A percentile compares a stretch with the other conserved stretches of the same genome.
These are phyloP conservation scores for Pelargonium cotyledonis DNA, from an alignment of 441 rosid genomes.

Conservation along the genomic window DNA sequence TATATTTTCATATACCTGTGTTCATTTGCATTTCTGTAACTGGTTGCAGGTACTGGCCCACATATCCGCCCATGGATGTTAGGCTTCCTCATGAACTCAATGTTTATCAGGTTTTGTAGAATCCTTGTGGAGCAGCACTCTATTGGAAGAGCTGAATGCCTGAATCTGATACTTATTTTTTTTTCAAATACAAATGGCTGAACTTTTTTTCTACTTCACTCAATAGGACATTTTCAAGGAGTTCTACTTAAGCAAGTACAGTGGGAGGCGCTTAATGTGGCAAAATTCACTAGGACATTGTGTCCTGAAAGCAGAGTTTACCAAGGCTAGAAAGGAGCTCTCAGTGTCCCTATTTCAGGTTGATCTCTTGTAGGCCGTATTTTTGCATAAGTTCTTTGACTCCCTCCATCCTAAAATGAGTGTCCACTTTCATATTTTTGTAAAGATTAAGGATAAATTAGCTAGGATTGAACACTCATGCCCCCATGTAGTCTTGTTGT, in stretches of 20 bases:
- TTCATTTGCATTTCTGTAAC: slow-evolving; percentile 21
- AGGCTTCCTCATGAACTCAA: slow-evolving; percentile 97
- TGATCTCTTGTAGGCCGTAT: slow-evolving; percentile 17
- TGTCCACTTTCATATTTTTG: no score
- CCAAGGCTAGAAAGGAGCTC: slow-evolving; percentile 90
- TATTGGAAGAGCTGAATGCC: neutral
- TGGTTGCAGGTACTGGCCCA: slow-evolving; percentile 91
- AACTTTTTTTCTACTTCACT: slow-evolving; percentile 18
- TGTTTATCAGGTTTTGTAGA: slow-evolving; percentile 78
- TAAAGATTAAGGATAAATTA: no score
- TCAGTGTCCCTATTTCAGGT: slow-evolving; percentile 98
- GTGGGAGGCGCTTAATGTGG: slow-evolving; percentile 99
- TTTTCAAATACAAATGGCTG: neutral
- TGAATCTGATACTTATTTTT: neutral
- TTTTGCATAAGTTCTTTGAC: neutral
- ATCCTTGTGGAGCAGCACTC: slow-evolving; percentile 8
- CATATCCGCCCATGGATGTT: slow-evolving; percentile 99
- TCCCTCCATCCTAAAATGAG: no score
- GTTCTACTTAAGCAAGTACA: slow-evolving; percentile 90
- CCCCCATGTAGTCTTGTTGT: no score
- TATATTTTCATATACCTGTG: slow-evolving; percentile 5
- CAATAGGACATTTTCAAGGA: slow-evolving; percentile 92
- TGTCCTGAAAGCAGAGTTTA: slow-evolving; percentile 86
- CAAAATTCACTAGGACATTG: slow-evolving; percentile 96
- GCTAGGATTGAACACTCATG: no score